These are phyloP conservation scores for Talaromyces marneffei DNA, from an alignment of 2,329 filamentous ascomycete genomes.

Conservation along the genomic window DNA sequence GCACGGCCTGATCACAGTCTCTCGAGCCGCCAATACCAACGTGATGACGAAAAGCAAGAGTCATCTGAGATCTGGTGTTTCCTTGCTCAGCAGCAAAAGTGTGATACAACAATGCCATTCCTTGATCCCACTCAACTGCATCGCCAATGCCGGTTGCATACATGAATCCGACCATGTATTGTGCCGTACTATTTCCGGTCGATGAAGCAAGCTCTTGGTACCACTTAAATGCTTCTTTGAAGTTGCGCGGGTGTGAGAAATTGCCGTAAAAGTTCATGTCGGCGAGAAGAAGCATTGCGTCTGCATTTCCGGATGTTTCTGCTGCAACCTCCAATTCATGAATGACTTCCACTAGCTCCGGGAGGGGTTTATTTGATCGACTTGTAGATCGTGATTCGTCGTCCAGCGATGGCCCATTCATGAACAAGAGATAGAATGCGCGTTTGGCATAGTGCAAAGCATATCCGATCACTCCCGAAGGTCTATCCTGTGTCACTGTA, in stretches of 20 bases:
- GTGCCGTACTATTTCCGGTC: slow-evolving; percentile 82
- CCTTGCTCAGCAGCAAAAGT: slow-evolving; percentile 84
- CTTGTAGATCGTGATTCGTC: slow-evolving; percentile 33
- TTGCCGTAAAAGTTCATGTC: slow-evolving; percentile 98
- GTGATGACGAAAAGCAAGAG: slow-evolving; percentile 78
- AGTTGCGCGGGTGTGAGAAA: slow-evolving; percentile 77
- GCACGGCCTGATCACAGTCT: slow-evolving; percentile 76
- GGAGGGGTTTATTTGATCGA: slow-evolving; percentile 29
- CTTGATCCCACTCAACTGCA: slow-evolving; percentile 77
- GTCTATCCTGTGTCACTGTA: slow-evolving; percentile 36
- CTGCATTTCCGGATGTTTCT: slow-evolving; percentile 51
- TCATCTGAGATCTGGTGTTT: slow-evolving; percentile 86
- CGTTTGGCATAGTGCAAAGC: slow-evolving; percentile 57
- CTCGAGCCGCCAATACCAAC: slow-evolving; percentile 78
- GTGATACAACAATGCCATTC: slow-evolving; percentile 87
- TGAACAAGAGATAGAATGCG: slow-evolving; percentile 58
- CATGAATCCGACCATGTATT: slow-evolving; percentile 93
- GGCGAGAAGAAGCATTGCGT: slow-evolving; percentile 82
- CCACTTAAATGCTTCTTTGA: slow-evolving; percentile 69
- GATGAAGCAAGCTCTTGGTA: slow-evolving; percentile 71
- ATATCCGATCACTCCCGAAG: slow-evolving; percentile 53
- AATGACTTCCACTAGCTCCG: slow-evolving; percentile 52
- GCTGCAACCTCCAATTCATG: slow-evolving; percentile 55
- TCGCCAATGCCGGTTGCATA: slow-evolving; percentile 87
- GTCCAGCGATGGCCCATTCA: slow-evolving; percentile 53